These are phyloP conservation scores for Tinospora cordifolia DNA, from an alignment of 164 flowering plant species.

Conservation along the genomic window DNA sequence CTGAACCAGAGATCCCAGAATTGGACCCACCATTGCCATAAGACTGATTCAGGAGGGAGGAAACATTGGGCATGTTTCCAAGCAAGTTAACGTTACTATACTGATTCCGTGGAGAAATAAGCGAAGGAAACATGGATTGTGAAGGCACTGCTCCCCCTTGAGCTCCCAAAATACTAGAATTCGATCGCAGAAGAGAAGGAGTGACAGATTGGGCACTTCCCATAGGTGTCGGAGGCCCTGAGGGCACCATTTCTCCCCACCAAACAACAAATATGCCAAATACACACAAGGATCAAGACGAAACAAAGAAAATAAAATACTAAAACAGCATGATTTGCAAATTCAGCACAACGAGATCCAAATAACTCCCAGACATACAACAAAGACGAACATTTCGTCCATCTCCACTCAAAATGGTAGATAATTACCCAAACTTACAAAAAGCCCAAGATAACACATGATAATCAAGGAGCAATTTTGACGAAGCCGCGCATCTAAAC, in stretches of 20 bases:
- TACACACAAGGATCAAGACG: neutral
- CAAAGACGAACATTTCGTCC: slow-evolving; percentile 5
- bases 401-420: slow-evolving; percentile 12
- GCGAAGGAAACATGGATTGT: slow-evolving; percentile 54
- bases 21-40: slow-evolving; percentile 65
- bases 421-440: neutral
- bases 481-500: slow-evolving; percentile 22
- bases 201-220: slow-evolving; percentile 36
- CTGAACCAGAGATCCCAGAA: slow-evolving; percentile 51
- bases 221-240: slow-evolving; percentile 41
- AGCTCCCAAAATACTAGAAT: slow-evolving; percentile 44
- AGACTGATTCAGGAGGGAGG: slow-evolving; percentile 65
- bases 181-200: slow-evolving; percentile 32
- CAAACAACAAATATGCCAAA: neutral
- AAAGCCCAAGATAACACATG: neutral
- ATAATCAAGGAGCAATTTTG: neutral
- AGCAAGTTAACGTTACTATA: slow-evolving; percentile 56
- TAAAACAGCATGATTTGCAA: slow-evolving; percentile 7
- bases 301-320: neutral
- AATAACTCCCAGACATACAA: slow-evolving; percentile 16
- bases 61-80: slow-evolving; percentile 58
- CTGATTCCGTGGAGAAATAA: slow-evolving; percentile 60
- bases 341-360: neutral
- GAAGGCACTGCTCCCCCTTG: slow-evolving; percentile 61
- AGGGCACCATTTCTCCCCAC: slow-evolving; percentile 27